A percentile compares a stretch with the other conserved stretches of the same genome.
phyloP scores from a whole-genome alignment of 176 grass and related monocot species.

The Rhynchospora tenuis region DNA sequence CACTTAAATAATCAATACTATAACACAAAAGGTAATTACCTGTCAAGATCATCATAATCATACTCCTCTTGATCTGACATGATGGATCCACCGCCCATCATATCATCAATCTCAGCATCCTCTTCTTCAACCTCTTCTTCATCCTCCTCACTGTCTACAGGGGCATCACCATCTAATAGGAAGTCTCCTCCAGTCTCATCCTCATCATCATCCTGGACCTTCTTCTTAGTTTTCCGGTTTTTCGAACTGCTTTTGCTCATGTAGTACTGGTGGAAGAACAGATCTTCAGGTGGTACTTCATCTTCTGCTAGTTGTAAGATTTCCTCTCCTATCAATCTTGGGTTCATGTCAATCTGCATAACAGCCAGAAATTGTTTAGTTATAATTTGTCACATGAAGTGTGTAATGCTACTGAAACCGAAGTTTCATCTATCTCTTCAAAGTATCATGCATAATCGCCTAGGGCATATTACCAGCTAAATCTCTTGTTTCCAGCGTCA shows the following conservation, averaged over 20 bases:
- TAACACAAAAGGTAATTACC: constrained; percentile 1
- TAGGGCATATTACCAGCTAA: background rate
- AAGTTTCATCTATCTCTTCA: background rate
- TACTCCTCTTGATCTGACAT: constrained; percentile 35
- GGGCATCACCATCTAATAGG: constrained; percentile 23
- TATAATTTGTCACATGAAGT: background rate
- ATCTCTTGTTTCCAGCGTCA: background rate
- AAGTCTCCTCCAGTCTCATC: constrained; percentile 66
- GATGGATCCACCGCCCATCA: constrained; percentile 18
- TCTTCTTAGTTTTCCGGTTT: constrained; percentile 60
- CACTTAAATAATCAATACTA: background rate
- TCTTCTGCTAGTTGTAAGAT: constrained; percentile 77
- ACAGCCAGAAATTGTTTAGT: background rate
- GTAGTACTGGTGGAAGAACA: constrained; percentile 96
- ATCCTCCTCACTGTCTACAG: constrained; percentile 17
- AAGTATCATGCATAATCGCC: background rate
- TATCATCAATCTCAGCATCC: constrained; percentile 31
- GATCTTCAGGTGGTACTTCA: constrained; percentile 90
- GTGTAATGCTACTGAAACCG: background rate
- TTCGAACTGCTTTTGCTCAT: constrained; percentile 64
- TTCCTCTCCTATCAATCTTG: constrained; percentile 75
- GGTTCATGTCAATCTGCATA: constrained; percentile 56
- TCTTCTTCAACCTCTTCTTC: constrained; percentile 39
- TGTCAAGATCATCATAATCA: constrained; percentile 82
- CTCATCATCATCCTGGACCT: constrained; percentile 29